Base-by-base conservation (phyloP, 176 grass and related monocot genomes). In the Musa beccarii region DNA sequence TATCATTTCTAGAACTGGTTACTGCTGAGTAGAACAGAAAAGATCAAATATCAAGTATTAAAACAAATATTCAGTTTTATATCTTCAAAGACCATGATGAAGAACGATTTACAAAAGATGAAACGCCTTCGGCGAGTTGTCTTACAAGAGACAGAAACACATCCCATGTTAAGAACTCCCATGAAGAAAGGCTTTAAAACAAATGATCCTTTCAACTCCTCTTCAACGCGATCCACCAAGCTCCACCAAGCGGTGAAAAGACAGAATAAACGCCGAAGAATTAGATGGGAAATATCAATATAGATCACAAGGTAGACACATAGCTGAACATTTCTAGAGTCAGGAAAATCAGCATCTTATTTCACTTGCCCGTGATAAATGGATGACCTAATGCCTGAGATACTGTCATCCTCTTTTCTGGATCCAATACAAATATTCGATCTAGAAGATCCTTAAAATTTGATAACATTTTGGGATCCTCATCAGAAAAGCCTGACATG, bases 301-400 rank as follows among this genome's bases (percentile, higher is more conserved):
- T 89, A 83, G 49, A 83, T 89, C 76, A 89, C 84, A 79, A 83
- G 52, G 53, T 75, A 85, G 75, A 86, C 77, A 76, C 86, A 79
- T 89, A 89, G 87, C 81, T 83, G 78, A 85, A 79, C 79, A 73
- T 79, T 86, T 77, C 66, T 43, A 43, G 24, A 66, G 84, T 86
- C 85, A 96, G 85, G 90, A 86, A 70, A 91, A 79, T 89, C 83
- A 88, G 49, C 82, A 83, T 91, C 87, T 83, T 88, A 86, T 77
- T 90, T 98, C 95, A 99, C 95, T 99, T 99, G 88, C 88, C 95
- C 85, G 95, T 99, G 79, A 99, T 94, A 87, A 99, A 99, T 78
- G 95, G 91, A 91, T 99, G 95, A 76, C 86, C 89, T 90, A 94
- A 84, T 83, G 91, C 95, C 74, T 99, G 95, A 66, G 90, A 89